These are phyloP conservation scores for Drechslerella stenobrocha DNA, from an alignment of 2,329 filamentous ascomycete genomes.

Conservation along the genomic window DNA sequence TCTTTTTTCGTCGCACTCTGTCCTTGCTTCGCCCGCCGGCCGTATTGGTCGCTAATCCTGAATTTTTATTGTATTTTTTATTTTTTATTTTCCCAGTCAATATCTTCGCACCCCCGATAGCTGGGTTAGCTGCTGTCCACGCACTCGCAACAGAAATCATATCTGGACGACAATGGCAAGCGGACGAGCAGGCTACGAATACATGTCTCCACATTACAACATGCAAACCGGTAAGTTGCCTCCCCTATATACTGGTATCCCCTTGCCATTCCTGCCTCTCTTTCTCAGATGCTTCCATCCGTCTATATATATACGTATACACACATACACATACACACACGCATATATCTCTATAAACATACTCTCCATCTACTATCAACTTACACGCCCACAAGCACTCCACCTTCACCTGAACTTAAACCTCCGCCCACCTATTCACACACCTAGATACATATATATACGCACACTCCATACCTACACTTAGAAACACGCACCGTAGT, in stretches of 20 bases:
- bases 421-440: neutral
- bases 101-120: conserved; percentile 42
- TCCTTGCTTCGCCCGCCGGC: conserved; percentile 2
- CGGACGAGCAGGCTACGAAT: conserved; percentile 48
- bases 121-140: conserved; percentile 33
- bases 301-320: conserved; percentile 12
- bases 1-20: conserved; percentile 6
- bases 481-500: neutral
- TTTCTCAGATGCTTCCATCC: conserved; percentile 3
- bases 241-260: conserved; percentile 10
- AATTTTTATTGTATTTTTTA: conserved; percentile 21
- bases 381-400: no score
- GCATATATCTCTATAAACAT: neutral
- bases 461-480: neutral
- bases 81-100: conserved; percentile 38
- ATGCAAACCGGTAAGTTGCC: conserved; percentile 47
- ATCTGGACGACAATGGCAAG: conserved; percentile 48
- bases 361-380: neutral
- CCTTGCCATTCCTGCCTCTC: conserved; percentile 25
- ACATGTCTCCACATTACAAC: conserved; percentile 49
- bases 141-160: conserved; percentile 38
- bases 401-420: no score
- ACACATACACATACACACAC: conserved; percentile 16
- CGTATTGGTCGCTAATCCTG: neutral
- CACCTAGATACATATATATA: neutral